Base-by-base conservation (phyloP, 495 filamentous ascomycete genomes). In the Penicillium pulvis region DNA sequence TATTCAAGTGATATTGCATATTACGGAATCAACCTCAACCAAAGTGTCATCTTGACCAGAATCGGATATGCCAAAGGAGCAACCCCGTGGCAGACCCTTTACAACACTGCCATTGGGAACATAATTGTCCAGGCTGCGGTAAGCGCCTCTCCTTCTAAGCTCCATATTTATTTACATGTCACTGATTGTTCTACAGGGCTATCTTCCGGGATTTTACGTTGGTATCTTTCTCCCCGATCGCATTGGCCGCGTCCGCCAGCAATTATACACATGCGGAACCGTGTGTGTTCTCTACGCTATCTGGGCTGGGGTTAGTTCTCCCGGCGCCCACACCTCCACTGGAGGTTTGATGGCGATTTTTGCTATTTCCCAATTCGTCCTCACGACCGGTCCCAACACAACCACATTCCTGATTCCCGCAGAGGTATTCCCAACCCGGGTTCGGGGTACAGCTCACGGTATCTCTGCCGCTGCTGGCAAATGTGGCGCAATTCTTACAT, bases 11-110 rank as follows among this genome's bases (percentile, higher is more conserved):
- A 75, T 39, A 70, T 75, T 39, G 71, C 72, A 23, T 74, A 72
- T 59, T 75, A 75, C 41, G 71, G 72, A n/a, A 59, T 71, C 42
- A 75, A 75, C 33, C 70, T 75, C 51, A 75, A 75, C 42, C 71
- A 75, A 43, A 73, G 72, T 17, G 57, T 75, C 17, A 66, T 75
- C 7, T 53, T 75, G 3, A 24, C 45, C 7, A 58, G 61, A 28
- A 74, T 75, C 41, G 72, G 72, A 1, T 73, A 60, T 47, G 64
- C 70, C 2, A 65, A 66, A 4, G 72, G 73, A 10, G 51, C 44
- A 17, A 73, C 60, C 10, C 63, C 73, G 10, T 76, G 62, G 55
- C 56, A 66, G 14, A 70, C 64, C 12, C 53, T 75, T 9, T 69
- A 62, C 56, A 64, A 68, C 26, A 73, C 65, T 11, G 71, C 72